phyloP scores from a whole-genome alignment of 1,284 basidiomycete species.

The Ceraceosorus guamensis region DNA sequence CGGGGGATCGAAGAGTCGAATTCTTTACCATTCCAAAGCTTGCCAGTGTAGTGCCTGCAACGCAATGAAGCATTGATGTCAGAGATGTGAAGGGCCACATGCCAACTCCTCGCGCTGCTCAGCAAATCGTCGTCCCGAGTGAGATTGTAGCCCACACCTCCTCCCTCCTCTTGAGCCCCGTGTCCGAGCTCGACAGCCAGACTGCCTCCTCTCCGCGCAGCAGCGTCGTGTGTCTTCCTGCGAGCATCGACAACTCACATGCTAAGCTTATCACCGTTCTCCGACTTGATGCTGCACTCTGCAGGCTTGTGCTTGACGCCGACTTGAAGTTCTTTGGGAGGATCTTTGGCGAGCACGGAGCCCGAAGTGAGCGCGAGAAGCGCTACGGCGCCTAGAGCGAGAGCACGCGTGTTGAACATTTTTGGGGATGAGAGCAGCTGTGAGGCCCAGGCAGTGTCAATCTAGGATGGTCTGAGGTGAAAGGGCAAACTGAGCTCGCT shows the following conservation, averaged over 20 bases:
- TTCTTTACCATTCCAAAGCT: conserved; percentile 62
- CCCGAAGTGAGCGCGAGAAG: no score
- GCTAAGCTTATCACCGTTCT: conserved; percentile 61
- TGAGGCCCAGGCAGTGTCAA: no score
- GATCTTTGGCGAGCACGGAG: conserved; percentile 15
- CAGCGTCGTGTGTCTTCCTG: background rate
- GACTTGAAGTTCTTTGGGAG: conserved; percentile 33
- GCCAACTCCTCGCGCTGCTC: conserved; percentile 1
- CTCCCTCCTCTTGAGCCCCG: background rate
- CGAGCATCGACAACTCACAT: conserved; percentile 49
- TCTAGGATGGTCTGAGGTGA: no score
- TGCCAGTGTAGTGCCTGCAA: conserved; percentile 60
- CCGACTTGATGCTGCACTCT: conserved; percentile 58
- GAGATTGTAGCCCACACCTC: background rate
- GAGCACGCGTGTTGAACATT: no score
- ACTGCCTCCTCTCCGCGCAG: background rate
- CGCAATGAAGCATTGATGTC: no score
- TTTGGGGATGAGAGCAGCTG: no score
- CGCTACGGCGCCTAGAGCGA: no score
- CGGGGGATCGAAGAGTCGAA: conserved; percentile 70
- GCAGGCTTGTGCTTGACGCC: conserved; percentile 54
- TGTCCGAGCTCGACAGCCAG: background rate
- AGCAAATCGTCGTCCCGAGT: background rate
- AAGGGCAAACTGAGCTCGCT: no score
- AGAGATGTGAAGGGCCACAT: background rate